Evolutionary conservation across 2,329 filamentous ascomycete species (phyloP), one percentile per base, ranked within the genome.

Genomic region (Helicocarpus griseus): DNA sequence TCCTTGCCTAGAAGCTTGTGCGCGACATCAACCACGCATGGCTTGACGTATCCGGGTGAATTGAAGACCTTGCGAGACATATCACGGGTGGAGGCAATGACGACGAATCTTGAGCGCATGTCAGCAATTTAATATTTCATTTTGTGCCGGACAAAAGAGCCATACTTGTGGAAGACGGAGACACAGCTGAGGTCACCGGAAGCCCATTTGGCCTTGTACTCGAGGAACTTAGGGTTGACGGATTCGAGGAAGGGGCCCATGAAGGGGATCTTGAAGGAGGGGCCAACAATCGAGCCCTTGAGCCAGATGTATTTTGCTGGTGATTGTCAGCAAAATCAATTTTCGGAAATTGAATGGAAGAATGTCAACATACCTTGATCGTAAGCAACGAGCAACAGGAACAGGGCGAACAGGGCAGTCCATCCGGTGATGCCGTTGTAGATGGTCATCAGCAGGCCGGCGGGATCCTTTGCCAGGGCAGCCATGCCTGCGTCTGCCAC

Each of bases 101-200:
- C 89, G 58, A 97, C 93, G 69, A 98, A 98, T 69, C 89, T 94
- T n/a, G 22, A 13, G 41, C 41, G 8, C 5, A 45, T 31, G 41
- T 21, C 26, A 45, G 7, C 26, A n/a, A n/a, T 14, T 28, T n/a
- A n/a, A n/a, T n/a, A n/a, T 43, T 14, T 26, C 36, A 49, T 36
- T 14, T 45, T 35, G 24, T 35, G 29, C 28, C 40, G 22, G 36
- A n/a, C n/a, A n/a, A n/a, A n/a, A n/a, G n/a, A n/a, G 38, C 9
- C 82, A 61, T 80, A 95, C 89, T 97, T 98, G 82, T 98, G 93
- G 76, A 98, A 98, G 63, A 98, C 89, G 2, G 90, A 96, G 56
- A 98, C 93, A 66, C 93, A 98, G 77, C 90, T 96, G 61, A 98
- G 77, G 45, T 87, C 85, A 44, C 87, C 93, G 65, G 89, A 95